Base-by-base conservation (phyloP, 192 early-diverging fungal species). In the Diversispora epigaea region DNA sequence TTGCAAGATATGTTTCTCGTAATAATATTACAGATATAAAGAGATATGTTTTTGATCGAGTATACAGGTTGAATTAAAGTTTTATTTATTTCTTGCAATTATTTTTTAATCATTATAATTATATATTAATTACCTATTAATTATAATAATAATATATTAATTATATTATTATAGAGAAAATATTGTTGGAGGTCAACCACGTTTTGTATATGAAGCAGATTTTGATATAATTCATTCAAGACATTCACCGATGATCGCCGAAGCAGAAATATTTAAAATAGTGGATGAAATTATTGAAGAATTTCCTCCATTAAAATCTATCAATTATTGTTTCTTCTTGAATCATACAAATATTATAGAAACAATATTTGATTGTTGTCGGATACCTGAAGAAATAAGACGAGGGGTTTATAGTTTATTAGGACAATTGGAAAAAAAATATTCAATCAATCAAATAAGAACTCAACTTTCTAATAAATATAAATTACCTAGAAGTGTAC, bases 261-360 rank as follows among this genome's bases (percentile, higher is more conserved):
- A 96, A 45, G 95, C 95, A 4, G 97, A 98, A 79, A 86, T 95
- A 1, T 79, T 98, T n/a, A 91, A 92, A 39, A 89, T 94, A 1
- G 90, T 92, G 6, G 89, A 89, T 60, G 89, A 93, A 82, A 80
- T 92, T 4, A 73, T 92, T 61, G 85, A 89, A 66, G 89, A 88
- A 61, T 82, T 91, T 46, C 91, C 90, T 21, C 84, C 89, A 32
- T 89, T 89, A 68, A 86, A 88, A 68, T 57, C 81, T 6, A 73
- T 61, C 14, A 84, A 85, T 69, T 85, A 85, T 6, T 79, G 85
- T 1, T 86, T 89, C 44, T 86, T 92, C 68, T 66, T 92, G 70
- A 97, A 94, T 80, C 92, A 96, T 77, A 84, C 88, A 67, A 70
- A 72, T 41, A 80, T 97, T 4, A 84, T 93, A 3, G 89, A 94